Evolutionary conservation across 306 rosid species (phyloP).

Genomic region (Acacia melanoxylon): DNA sequence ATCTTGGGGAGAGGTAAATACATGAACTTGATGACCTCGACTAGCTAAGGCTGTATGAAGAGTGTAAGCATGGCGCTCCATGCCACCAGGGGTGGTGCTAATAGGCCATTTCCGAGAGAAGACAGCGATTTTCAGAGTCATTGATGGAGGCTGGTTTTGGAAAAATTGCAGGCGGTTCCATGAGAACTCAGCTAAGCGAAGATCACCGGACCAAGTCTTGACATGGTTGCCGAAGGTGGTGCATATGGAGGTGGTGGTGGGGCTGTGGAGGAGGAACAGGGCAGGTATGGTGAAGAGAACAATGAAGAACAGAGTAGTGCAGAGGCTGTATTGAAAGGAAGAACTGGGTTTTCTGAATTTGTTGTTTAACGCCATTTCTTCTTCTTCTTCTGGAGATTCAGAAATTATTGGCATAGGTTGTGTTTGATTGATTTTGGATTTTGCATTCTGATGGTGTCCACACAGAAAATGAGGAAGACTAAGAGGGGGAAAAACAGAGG

Average conservation of each 20-base stretch:
- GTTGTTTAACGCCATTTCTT: constrained; percentile 64
- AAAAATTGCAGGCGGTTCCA: constrained; percentile 77
- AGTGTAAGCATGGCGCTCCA: constrained; percentile 95
- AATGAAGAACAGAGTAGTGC: constrained; percentile 68
- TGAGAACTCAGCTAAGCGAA: constrained; percentile 63
- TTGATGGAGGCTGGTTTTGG: constrained; percentile 37
- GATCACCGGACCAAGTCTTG: constrained; percentile 78
- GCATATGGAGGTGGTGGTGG: constrained; percentile 66
- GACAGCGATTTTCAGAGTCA: constrained; percentile 71
- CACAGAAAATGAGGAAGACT: constrained; percentile 20
- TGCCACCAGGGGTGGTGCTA: constrained; percentile 84
- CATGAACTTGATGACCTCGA: constrained; percentile 83
- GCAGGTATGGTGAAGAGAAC: constrained; percentile 77
- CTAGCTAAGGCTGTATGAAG: constrained; percentile 77
- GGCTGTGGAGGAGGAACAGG: constrained; percentile 59
- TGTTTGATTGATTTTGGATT: constrained; percentile 14
- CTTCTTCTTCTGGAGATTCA: constrained; percentile 15
- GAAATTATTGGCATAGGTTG: constrained; percentile 23
- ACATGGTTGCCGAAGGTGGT: constrained; percentile 36
- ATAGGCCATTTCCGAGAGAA: constrained; percentile 96
- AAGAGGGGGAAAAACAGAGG: not conserved
- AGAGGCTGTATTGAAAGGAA: constrained; percentile 52
- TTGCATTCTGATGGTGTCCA: constrained; percentile 11
- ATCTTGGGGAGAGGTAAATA: constrained; percentile 67
- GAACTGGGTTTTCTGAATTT: constrained; percentile 49